Conservation (phyloP, 352 stramenopile species). For the Phytophthora tubulina region DNA sequence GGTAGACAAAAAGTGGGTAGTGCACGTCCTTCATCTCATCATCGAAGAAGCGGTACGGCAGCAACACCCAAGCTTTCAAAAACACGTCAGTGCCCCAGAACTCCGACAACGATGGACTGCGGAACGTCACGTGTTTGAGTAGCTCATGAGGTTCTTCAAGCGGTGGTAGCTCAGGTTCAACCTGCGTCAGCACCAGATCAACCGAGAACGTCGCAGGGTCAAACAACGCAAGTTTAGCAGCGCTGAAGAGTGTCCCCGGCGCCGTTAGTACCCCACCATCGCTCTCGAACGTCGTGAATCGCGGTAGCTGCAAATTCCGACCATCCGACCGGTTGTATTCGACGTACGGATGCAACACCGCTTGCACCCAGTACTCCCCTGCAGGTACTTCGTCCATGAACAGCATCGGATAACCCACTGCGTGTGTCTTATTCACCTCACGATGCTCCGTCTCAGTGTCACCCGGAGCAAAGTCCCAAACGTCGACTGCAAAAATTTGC, state of each 20-base stretch:
- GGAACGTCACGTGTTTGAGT: slow-evolving; percentile 76
- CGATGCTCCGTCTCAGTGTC: slow-evolving; percentile 41
- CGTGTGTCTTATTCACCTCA: slow-evolving; percentile 55
- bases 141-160: slow-evolving; percentile 59
- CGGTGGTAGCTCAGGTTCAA: slow-evolving; percentile 46
- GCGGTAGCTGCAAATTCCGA: slow-evolving; percentile 52
- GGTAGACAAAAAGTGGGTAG: slow-evolving; percentile 83
- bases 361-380: slow-evolving; percentile 74
- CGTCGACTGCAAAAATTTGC: slow-evolving; percentile 71
- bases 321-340: slow-evolving; percentile 72
- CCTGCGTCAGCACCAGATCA: slow-evolving; percentile 58
- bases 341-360: slow-evolving; percentile 69
- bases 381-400: slow-evolving; percentile 53
- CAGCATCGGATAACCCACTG: slow-evolving; percentile 57
- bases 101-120: slow-evolving; percentile 60
- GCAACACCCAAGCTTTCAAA: slow-evolving; percentile 76
- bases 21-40: slow-evolving; percentile 53
- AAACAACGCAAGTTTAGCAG: slow-evolving; percentile 59
- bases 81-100: slow-evolving; percentile 81
- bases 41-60: slow-evolving; percentile 78
- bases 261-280: slow-evolving; percentile 62
- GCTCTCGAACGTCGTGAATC: slow-evolving; percentile 68
- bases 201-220: slow-evolving; percentile 42
- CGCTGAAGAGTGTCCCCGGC: slow-evolving; percentile 70
- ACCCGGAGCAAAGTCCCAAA: slow-evolving; percentile 54